These are phyloP conservation scores for Cyclostephanos invisitatus DNA, from an alignment of 108 stramenopile genomes.

Conservation along the genomic window DNA sequence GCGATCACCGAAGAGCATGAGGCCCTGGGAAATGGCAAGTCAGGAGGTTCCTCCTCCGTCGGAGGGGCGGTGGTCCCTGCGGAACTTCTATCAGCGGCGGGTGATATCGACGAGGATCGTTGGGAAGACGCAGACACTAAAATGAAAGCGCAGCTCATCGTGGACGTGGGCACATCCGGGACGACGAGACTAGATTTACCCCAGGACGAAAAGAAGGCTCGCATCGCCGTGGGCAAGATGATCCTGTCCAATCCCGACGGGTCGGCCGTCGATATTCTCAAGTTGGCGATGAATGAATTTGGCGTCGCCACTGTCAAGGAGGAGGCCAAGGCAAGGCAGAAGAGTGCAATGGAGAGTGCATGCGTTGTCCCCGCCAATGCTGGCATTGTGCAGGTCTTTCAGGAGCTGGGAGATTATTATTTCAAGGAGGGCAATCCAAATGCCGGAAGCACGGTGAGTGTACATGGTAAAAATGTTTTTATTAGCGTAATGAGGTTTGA, in stretches of 20 bases:
- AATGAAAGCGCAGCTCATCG: conserved; percentile 38
- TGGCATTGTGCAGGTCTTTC: conserved; percentile 49
- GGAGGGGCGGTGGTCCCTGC: conserved; percentile 16
- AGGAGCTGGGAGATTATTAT: conserved; percentile 58
- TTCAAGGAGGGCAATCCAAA: conserved; percentile 66
- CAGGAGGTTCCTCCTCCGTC: conserved; percentile 1
- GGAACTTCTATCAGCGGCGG: conserved; percentile 42
- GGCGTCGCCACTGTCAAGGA: conserved; percentile 60
- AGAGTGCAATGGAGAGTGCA: conserved; percentile 40
- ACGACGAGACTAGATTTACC: conserved; percentile 61
- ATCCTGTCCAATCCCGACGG: conserved; percentile 48
- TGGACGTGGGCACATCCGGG: conserved; percentile 47
- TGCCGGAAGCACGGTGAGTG: conserved; percentile 31
- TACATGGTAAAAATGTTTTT: conserved; percentile 25
- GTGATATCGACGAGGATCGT: conserved; percentile 45
- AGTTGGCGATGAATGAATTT: conserved; percentile 59
- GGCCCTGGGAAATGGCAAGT: conserved; percentile 34
- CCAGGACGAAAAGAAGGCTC: conserved; percentile 56
- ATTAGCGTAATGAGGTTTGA: background rate
- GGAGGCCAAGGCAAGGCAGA: conserved; percentile 41
- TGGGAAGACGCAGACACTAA: conserved; percentile 32
- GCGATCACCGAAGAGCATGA: conserved; percentile 36
- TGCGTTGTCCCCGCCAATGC: conserved; percentile 67
- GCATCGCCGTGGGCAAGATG: conserved; percentile 54
- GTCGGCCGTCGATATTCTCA: conserved; percentile 50